Percentiles rank a stretch among this genome's conserved stretches.
phyloP scores from a whole-genome alignment of 345 rosid genomes.

The Eucalyptus coolabah region DNA sequence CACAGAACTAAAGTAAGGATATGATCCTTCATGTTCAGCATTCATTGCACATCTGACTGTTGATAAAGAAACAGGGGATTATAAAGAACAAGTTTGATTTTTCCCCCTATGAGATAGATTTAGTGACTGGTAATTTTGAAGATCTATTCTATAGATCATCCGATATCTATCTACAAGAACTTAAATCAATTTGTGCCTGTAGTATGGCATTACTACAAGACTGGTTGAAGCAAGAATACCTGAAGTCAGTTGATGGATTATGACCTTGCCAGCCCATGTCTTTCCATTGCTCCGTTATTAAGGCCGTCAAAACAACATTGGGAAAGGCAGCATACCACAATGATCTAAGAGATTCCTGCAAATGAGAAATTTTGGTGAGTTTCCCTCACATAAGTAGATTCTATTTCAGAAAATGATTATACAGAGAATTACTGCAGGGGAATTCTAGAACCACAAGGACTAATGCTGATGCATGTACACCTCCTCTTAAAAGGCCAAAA shows the following conservation, averaged over 20 bases:
- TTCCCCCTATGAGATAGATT: background rate
- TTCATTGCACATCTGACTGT: background rate
- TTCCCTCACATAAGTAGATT: background rate
- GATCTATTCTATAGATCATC: background rate
- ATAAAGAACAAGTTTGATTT: background rate
- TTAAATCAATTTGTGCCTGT: background rate
- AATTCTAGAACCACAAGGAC: background rate
- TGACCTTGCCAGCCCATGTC: slow-evolving; percentile 99
- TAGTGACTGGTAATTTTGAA: background rate
- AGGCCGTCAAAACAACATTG: slow-evolving; percentile 39
- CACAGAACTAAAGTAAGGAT: background rate
- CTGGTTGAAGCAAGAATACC: slow-evolving; percentile 24
- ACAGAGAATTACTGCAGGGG: background rate
- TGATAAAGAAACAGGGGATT: background rate
- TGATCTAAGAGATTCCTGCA: slow-evolving; percentile 73
- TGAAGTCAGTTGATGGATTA: slow-evolving; percentile 96
- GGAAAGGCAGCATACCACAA: slow-evolving; percentile 83
- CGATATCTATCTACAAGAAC: background rate
- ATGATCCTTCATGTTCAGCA: background rate
- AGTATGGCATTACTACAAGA: background rate
- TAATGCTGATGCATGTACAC: background rate
- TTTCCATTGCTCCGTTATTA: slow-evolving; percentile 96
- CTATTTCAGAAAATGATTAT: background rate
- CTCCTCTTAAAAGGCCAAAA: background rate
- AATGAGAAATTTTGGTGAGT: background rate